Evolutionary conservation across 495 filamentous ascomycete species (phyloP).

Genomic region (Echria macrotheca): DNA sequence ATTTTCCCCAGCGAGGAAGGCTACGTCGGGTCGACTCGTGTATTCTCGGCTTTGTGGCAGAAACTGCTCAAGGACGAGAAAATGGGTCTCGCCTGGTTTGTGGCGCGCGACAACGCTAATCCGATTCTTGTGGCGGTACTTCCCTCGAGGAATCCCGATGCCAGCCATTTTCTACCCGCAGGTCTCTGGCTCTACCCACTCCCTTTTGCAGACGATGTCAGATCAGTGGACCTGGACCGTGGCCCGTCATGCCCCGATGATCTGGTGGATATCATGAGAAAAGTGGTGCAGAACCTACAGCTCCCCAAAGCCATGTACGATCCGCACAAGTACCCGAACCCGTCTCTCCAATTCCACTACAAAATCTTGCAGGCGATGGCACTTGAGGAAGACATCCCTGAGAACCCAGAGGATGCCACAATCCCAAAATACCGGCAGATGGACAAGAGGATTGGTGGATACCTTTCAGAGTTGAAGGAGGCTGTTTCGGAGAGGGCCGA

Average conservation of each 20-base stretch:
- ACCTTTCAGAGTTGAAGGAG: constrained; percentile 71
- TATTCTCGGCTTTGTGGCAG: constrained; percentile 85
- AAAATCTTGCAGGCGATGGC: constrained; percentile 88
- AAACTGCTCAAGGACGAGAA: constrained; percentile 75
- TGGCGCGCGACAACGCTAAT: constrained; percentile 70
- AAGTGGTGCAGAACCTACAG: constrained; percentile 77
- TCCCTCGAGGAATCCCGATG: constrained; percentile 61
- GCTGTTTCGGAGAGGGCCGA: constrained; percentile 51
- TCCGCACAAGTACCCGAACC: constrained; percentile 86
- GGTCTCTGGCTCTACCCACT: constrained; percentile 87
- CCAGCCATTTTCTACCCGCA: constrained; percentile 66
- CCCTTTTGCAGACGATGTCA: constrained; percentile 87
- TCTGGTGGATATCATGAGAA: constrained; percentile 75
- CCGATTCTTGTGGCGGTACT: constrained; percentile 77
- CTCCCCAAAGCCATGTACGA: constrained; percentile 82
- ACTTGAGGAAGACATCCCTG: constrained; percentile 85
- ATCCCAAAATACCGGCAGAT: constrained; percentile 74
- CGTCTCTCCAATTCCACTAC: constrained; percentile 96
- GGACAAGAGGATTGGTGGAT: constrained; percentile 75
- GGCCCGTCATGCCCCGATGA: constrained; percentile 60
- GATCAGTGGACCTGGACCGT: constrained; percentile 49
- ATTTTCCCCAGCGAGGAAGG: constrained; percentile 92
- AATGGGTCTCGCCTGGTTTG: constrained; percentile 82
- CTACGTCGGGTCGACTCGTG: constrained; percentile 83
- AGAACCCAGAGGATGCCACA: constrained; percentile 74